Evolutionary conservation across 768 basidiomycete genomes (phyloP).

Genomic region (Boletus huronensis): DNA sequence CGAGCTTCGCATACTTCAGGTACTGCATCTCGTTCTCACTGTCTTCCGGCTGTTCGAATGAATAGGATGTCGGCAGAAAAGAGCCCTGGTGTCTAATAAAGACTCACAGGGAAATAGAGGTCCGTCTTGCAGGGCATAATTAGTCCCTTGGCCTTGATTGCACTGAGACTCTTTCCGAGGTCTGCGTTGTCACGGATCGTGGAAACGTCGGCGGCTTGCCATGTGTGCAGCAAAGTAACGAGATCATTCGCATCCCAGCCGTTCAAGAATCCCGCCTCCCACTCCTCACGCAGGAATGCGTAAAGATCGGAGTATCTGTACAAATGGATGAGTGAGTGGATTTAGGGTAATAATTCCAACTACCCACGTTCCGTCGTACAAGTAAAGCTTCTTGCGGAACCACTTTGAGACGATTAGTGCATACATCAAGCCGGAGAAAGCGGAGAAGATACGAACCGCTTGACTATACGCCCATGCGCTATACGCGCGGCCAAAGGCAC

Average conservation of each 20-base stretch:
- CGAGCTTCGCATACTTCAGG: conserved; percentile 41
- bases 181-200: conserved; percentile 41
- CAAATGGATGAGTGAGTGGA: neutral
- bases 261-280: conserved; percentile 45
- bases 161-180: conserved; percentile 36
- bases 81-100: neutral
- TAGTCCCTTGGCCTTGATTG: conserved; percentile 49
- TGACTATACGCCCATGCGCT: conserved; percentile 60
- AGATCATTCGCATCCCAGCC: conserved; percentile 57
- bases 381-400: conserved; percentile 48
- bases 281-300: conserved; percentile 48
- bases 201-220: conserved; percentile 49
- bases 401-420: conserved; percentile 36
- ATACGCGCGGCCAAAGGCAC: conserved; percentile 55
- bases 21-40: conserved; percentile 43
- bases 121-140: conserved; percentile 61
- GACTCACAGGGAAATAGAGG: conserved; percentile 51
- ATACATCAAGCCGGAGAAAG: neutral
- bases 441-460: conserved; percentile 33
- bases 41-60: conserved; percentile 46
- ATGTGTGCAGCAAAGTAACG: conserved; percentile 45
- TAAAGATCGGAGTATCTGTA: conserved; percentile 45
- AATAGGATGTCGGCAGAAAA: neutral
- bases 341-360: neutral
- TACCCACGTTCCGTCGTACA: conserved; percentile 39